These are phyloP conservation scores for Pachyrhizus erosus DNA, from an alignment of 306 rosid genomes.

Conservation along the genomic window DNA sequence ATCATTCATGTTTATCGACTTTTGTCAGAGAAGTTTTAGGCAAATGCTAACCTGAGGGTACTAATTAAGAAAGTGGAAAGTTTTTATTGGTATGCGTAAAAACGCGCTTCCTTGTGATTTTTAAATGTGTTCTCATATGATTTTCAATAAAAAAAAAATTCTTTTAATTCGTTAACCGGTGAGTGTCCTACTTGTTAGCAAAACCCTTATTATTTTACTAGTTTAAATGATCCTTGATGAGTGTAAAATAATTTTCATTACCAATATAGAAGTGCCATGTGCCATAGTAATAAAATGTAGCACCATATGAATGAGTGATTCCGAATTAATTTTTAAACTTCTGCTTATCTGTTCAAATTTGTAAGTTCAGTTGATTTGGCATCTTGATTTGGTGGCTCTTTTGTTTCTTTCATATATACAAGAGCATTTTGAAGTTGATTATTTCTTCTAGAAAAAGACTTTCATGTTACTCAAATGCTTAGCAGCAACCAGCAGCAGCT, in stretches of 20 bases:
- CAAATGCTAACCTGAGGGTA: too few relatives aligned
- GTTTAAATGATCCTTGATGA: not conserved
- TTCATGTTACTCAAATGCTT: slow-evolving; percentile 58
- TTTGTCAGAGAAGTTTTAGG: not conserved
- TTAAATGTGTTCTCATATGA: too few relatives aligned
- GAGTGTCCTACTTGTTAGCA: too few relatives aligned
- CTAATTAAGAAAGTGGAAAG: too few relatives aligned
- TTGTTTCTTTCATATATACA: not conserved
- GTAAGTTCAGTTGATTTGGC: slow-evolving; percentile 5
- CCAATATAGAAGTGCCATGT: not conserved
- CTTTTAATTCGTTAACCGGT: too few relatives aligned
- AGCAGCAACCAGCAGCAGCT: slow-evolving; percentile 50
- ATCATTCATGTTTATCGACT: not conserved
- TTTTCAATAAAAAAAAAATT: too few relatives aligned
- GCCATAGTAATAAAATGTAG: not conserved
- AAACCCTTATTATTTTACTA: not conserved
- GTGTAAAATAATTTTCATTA: not conserved
- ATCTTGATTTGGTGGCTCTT: not conserved
- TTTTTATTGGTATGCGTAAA: too few relatives aligned
- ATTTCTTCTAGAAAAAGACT: slow-evolving; percentile 28
- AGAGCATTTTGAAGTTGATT: slow-evolving; percentile 11
- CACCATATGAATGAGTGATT: slow-evolving; percentile 2
- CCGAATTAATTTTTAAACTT: not conserved
- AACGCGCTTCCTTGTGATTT: too few relatives aligned
- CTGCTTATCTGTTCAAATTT: slow-evolving; percentile 11